Conservation (phyloP, 2,329 filamentous ascomycete species). For the Cladosporium velox region DNA sequence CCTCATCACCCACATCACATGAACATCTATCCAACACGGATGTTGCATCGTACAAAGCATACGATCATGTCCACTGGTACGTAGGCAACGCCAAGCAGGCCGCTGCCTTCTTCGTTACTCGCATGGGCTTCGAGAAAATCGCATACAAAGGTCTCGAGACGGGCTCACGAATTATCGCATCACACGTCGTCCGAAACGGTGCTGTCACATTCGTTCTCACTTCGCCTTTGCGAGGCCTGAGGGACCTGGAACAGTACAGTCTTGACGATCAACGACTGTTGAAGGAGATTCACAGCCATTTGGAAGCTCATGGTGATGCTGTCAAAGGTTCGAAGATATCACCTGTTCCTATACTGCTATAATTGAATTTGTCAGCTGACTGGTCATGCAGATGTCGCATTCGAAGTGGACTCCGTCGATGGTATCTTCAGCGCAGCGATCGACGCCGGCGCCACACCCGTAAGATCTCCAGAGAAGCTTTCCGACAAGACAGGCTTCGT, state of each 20-base stretch:
- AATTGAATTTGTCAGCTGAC: neutral
- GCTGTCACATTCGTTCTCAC: neutral
- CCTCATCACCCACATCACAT: neutral
- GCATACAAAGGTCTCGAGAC: conserved; percentile 84
- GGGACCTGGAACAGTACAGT: neutral
- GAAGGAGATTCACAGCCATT: neutral
- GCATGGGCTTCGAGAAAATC: conserved; percentile 80
- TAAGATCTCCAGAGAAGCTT: conserved; percentile 60
- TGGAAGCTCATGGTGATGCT: conserved; percentile 50
- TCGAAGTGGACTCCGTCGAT: conserved; percentile 87
- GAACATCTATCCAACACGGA: neutral
- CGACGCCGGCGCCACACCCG: conserved; percentile 60
- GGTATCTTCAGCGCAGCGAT: conserved; percentile 77
- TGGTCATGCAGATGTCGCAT: conserved; percentile 79
- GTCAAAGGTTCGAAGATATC: neutral
- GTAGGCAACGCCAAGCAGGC: conserved; percentile 97
- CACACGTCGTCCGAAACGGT: neutral
- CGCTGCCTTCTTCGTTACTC: conserved; percentile 81
- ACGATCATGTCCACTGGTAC: conserved; percentile 94
- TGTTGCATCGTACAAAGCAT: conserved; percentile 65
- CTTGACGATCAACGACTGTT: neutral
- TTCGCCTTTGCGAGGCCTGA: neutral
- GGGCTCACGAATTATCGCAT: neutral
- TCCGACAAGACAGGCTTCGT: conserved; percentile 62
- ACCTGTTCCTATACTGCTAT: neutral